Evolutionary conservation across 1,284 basidiomycete species (phyloP).

Genomic region (Paramarasmius palmivorus): DNA sequence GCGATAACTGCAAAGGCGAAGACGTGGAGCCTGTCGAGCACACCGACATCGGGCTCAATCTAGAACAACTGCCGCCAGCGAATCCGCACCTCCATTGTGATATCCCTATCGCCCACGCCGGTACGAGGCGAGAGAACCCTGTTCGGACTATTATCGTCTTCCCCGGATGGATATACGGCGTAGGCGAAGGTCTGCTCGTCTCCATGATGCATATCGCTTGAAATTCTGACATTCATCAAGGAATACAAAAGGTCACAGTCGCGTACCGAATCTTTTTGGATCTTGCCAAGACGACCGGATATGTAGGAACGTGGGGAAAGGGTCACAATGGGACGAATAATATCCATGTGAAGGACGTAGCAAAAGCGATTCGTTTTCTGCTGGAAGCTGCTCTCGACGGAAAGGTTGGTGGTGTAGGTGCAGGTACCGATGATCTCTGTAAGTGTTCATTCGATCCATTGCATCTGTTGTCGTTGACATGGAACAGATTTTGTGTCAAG

Average conservation of each 20-base stretch:
- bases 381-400: constrained; percentile 38
- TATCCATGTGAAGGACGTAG: constrained; percentile 40
- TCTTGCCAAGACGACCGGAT: constrained; percentile 29
- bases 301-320: constrained; percentile 40
- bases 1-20: constrained; percentile 40
- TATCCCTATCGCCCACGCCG: constrained; percentile 38
- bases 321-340: constrained; percentile 37
- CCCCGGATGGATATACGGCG: constrained; percentile 40
- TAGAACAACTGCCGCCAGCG: constrained; percentile 26
- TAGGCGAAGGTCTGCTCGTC: constrained; percentile 41
- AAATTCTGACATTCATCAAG: no score
- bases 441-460: no score
- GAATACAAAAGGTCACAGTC: constrained; percentile 32
- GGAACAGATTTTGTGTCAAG: neutral
- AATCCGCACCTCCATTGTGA: constrained; percentile 40
- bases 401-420: constrained; percentile 39
- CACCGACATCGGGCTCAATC: constrained; percentile 36
- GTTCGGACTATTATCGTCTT: constrained; percentile 41
- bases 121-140: constrained; percentile 37
- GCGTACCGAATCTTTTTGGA: constrained; percentile 34
- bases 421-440: constrained; percentile 41
- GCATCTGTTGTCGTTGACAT: neutral
- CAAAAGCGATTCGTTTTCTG: constrained; percentile 31
- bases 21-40: constrained; percentile 29
- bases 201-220: constrained; percentile 9